These are phyloP conservation scores for Saturnispora zaruensis DNA, from an alignment of 805 yeast genomes.

Conservation along the genomic window DNA sequence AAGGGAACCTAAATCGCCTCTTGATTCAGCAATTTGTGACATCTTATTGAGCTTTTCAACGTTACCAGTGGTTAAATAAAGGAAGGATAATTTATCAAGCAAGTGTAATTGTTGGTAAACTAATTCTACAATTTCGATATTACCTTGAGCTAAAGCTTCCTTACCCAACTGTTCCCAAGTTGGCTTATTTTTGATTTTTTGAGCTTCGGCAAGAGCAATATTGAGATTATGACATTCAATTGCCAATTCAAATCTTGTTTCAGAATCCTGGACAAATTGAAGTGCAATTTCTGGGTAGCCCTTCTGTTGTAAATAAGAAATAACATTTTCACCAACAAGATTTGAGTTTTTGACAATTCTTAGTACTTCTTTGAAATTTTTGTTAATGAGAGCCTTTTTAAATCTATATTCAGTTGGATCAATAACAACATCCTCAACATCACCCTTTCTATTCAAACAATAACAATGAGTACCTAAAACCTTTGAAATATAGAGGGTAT, in stretches of 20 bases:
- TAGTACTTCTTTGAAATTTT: constrained; percentile 85
- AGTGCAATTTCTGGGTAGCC: constrained; percentile 97
- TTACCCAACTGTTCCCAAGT: constrained; percentile 78
- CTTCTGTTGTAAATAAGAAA: constrained; percentile 85
- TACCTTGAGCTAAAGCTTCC: constrained; percentile 88
- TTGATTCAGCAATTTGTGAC: constrained; percentile 82
- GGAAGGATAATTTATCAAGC: constrained; percentile 83
- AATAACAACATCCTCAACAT: constrained; percentile 65
- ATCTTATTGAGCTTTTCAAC: constrained; percentile 64
- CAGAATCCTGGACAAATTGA: constrained; percentile 94
- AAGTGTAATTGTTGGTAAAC: constrained; percentile 80
- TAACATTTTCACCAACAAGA: constrained; percentile 94
- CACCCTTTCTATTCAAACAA: constrained; percentile 79
- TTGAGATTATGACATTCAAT: constrained; percentile 84
- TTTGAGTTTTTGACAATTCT: constrained; percentile 82
- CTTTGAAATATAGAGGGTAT: constrained; percentile 73
- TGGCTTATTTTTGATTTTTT: constrained; percentile 52
- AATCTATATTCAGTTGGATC: constrained; percentile 97
- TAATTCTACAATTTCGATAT: constrained; percentile 73
- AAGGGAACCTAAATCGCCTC: constrained; percentile 71
- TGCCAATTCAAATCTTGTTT: constrained; percentile 91
- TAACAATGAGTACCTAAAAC: constrained; percentile 64
- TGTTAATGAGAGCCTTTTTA: constrained; percentile 84
- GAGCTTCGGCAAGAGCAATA: constrained; percentile 86
- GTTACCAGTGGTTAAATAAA: constrained; percentile 82